These are phyloP conservation scores for Cyclanthera cordifolia DNA, from an alignment of 306 rosid genomes.

Conservation along the genomic window DNA sequence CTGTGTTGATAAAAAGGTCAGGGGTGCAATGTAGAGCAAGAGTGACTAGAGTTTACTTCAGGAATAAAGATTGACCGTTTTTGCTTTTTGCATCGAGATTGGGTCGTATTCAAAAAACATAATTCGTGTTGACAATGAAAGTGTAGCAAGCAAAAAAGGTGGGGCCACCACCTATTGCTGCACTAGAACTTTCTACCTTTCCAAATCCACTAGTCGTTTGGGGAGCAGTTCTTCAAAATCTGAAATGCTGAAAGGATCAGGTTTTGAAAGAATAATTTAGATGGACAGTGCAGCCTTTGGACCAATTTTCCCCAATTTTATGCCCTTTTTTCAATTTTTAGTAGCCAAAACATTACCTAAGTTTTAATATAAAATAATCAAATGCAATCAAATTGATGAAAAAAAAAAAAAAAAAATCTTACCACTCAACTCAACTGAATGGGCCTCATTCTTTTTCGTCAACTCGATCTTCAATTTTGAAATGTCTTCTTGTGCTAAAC, in stretches of 20 bases:
- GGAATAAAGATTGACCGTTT: background rate
- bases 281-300: background rate
- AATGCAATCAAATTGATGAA: slow-evolving; percentile 1
- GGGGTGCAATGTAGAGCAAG: background rate
- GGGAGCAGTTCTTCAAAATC: background rate
- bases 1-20: background rate
- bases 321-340: background rate
- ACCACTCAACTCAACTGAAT: slow-evolving; percentile 38
- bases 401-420: slow-evolving; percentile 13
- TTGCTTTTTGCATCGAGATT: background rate
- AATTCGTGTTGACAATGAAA: slow-evolving; percentile 2
- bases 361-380: background rate
- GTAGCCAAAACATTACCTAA: background rate
- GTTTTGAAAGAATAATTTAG: background rate
- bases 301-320: background rate
- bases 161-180: background rate
- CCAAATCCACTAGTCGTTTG: background rate
- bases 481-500: slow-evolving; percentile 86
- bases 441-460: slow-evolving; percentile 47
- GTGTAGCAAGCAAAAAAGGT: background rate
- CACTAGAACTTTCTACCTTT: background rate
- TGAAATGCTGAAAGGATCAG: background rate
- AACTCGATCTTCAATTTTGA: slow-evolving; percentile 46
- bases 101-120: background rate
- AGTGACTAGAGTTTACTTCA: background rate